Percentiles rank a stretch among this genome's conserved stretches.
These are phyloP conservation scores for Colletotrichum sp. DNA, from an alignment of 2,329 filamentous ascomycete genomes.

Conservation along the genomic window DNA sequence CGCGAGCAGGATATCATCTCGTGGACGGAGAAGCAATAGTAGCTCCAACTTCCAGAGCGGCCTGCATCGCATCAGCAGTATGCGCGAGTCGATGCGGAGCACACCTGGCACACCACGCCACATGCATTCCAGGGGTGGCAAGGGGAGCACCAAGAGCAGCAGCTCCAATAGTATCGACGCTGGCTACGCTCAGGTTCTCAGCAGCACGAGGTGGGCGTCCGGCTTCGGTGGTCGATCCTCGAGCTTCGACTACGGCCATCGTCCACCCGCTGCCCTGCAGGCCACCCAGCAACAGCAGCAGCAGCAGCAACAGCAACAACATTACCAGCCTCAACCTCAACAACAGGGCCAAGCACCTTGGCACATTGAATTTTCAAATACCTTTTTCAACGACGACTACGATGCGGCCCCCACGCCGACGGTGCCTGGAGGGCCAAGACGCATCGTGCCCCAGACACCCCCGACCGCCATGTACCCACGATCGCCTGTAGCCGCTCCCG, in stretches of 20 bases:
- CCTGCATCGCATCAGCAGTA: conserved; percentile 67
- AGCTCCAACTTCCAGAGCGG: conserved; percentile 72
- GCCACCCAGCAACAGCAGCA: conserved; percentile 26
- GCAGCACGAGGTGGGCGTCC: conserved; percentile 64
- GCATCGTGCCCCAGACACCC: conserved; percentile 23
- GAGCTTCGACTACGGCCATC: conserved; percentile 74
- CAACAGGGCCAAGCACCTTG: conserved; percentile 33
- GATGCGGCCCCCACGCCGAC: conserved; percentile 88
- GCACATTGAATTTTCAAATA: conserved; percentile 55
- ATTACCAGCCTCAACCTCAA: conserved; percentile 3
- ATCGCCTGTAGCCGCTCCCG: not conserved
- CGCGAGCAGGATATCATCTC: conserved; percentile 59
- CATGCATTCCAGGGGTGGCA: conserved; percentile 61
- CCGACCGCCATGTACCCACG: conserved; percentile 21
- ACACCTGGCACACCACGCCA: conserved; percentile 46
- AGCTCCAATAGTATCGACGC: conserved; percentile 70
- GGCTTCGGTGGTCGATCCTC: conserved; percentile 65
- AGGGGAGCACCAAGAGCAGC: conserved; percentile 78
- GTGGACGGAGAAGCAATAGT: conserved; percentile 78
- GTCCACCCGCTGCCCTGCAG: conserved; percentile 31
- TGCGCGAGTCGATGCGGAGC: conserved; percentile 52
- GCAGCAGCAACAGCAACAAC: conserved; percentile 12
- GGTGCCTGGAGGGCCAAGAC: conserved; percentile 79
- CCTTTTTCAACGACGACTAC: conserved; percentile 61
- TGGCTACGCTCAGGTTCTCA: conserved; percentile 62